Evolutionary conservation across 305 asterid genomes (phyloP), one percentile per base, ranked within the genome.

Genomic region (Plantago coronopus): DNA sequence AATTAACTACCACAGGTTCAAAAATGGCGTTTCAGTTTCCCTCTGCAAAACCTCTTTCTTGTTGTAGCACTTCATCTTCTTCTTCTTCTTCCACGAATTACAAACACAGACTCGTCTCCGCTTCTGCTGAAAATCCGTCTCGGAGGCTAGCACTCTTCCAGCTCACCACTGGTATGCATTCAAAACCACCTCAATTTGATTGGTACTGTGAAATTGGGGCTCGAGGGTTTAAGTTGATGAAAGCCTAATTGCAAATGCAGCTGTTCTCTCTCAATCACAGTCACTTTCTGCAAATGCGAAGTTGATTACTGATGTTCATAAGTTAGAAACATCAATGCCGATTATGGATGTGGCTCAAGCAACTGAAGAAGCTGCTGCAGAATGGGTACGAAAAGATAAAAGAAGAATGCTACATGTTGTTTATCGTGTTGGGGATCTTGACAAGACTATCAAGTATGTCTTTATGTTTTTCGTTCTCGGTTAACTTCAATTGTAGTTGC

Each of bases 381-480:
- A 78, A 14, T 78, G 87, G 87, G 55, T 74, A 34, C 61, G 72
- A 29, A 76, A 57, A n/a, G 87, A 78, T 62, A 73, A 73, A 17
- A 70, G 87, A 68, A 71, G 80, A 63, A 55, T 81, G 80, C 74
- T 81, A 3, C 87, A 81, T 57, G 80, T 59, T 42, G 84, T 81
- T 53, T 78, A 62, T 64, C 72, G 78, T 55, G 82, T 81, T 70
- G 84, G 87, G 38, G 61, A 73, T 73, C 69, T 81, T 64, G 80
- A 76, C 57, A 78, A 61, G 73, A 73, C 87, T 16, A 75, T 81
- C 19, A 75, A 70, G 83, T 75, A 70, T 25, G 74, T 47, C 17
- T 40, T n/a, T 48, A 10, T 48, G 13, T 37, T 1, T 5, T 53
- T 18, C 0, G 7, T 23, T 23, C 16, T 15, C 0, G 40, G 5